A percentile compares a stretch with the other conserved stretches of the same genome.
phyloP scores from a whole-genome alignment of 768 basidiomycete species.

The Boletus insuetus region DNA sequence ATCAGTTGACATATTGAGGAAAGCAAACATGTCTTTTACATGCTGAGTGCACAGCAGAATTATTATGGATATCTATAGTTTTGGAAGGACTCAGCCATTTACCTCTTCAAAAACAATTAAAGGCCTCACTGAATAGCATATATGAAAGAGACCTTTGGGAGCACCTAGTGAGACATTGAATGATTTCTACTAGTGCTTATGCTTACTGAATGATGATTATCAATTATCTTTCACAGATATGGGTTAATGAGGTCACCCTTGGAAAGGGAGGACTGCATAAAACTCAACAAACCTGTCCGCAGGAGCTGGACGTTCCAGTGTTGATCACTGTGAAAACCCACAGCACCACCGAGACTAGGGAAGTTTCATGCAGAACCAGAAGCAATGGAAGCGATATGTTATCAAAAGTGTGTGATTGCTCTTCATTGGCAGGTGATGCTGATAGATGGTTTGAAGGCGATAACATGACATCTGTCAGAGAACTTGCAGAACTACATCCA shows the following conservation, averaged over 20 bases:
- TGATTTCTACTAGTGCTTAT: too few relatives aligned
- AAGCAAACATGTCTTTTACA: background rate
- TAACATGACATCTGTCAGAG: background rate
- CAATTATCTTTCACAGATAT: background rate
- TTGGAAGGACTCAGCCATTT: background rate
- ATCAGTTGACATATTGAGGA: background rate
- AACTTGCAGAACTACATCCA: background rate
- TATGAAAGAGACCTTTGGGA: background rate
- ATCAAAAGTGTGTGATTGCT: background rate
- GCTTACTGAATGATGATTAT: too few relatives aligned
- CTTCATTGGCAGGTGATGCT: background rate
- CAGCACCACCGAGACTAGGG: background rate
- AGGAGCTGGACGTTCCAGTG: background rate
- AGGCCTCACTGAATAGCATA: background rate
- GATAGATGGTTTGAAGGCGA: background rate
- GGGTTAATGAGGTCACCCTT: background rate
- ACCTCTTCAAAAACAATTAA: background rate
- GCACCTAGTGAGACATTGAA: background rate
- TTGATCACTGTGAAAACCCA: slow-evolving; percentile 1
- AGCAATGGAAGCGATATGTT: background rate
- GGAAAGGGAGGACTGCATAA: background rate
- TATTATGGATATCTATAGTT: background rate
- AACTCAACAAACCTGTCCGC: too few relatives aligned
- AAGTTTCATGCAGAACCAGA: background rate
- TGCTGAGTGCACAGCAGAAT: background rate